Base-by-base conservation (phyloP, 257 asterid genomes). In the Jacaranda copaia region DNA sequence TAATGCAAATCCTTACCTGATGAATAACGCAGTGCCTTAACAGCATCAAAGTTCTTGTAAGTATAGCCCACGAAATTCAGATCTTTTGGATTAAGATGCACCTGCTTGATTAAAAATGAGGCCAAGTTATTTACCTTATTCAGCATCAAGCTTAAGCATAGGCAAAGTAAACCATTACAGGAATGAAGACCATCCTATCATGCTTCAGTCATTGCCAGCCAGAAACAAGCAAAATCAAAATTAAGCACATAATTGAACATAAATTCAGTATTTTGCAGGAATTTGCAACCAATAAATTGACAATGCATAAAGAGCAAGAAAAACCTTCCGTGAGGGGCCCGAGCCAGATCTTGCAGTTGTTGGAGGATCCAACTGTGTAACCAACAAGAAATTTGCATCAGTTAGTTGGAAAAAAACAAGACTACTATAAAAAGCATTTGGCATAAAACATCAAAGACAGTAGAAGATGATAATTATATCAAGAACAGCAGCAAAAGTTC, bases 61-160 rank as follows among this genome's bases (percentile, higher is more conserved):
- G 98, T 93, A 86, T 93, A 93, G 63, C 98, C 98, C 89, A 93
- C 97, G 52, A 93, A 93, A 77, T 88, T 93, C 84, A 93, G 70
- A 81, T 93, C 98, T 81, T 89, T 91, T 14, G 97, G 94, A 78
- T 83, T 86, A 53, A 91, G 87, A 74, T 83, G 86, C 78, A 90
- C 43, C 94, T 87, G 81, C 65, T 79, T 51, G 66, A 68, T 77
- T 62, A 68, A 73, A 77, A 55, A 86, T 42, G 60, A 79, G 35
- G 39, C 35, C 38, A 15, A 78, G 71, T 82, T 74, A 85, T 68
- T 61, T 49, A 14, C 64, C 65, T 71, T 74, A 61, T 73, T 55
- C 67, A 80, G 70, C 64, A 76, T 76, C 67, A 70, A 40, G 62
- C 78, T 46, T 77, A 42, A 69, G 82, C 67, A 25, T 42, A 32